These are phyloP conservation scores for Aspergillus ellipticus DNA, from an alignment of 495 filamentous ascomycete genomes.

Conservation along the genomic window DNA sequence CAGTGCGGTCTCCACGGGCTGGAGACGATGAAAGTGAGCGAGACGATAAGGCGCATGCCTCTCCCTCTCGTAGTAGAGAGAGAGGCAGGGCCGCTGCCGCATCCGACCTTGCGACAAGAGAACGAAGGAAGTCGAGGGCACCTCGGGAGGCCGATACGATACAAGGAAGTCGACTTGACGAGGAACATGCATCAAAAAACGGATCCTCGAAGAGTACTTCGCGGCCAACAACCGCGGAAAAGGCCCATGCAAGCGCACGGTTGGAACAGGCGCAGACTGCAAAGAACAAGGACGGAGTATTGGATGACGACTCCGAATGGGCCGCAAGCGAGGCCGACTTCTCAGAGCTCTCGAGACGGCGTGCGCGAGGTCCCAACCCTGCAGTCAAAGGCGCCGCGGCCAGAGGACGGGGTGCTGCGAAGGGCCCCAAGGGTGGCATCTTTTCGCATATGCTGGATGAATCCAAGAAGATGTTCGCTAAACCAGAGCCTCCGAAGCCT, in stretches of 20 bases:
- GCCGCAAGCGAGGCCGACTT: constrained; percentile 43
- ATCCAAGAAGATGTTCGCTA: constrained; percentile 52
- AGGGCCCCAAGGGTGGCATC: constrained; percentile 45
- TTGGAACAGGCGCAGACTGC: constrained; percentile 24
- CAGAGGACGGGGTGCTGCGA: constrained; percentile 13
- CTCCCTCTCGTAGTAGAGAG: constrained; percentile 12
- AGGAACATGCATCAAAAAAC: constrained; percentile 13
- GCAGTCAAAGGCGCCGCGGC: not conserved
- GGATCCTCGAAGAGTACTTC: constrained; percentile 12
- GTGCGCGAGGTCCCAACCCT: constrained; percentile 28
- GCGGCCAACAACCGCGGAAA: constrained; percentile 15
- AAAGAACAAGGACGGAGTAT: constrained; percentile 24
- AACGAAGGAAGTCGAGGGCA: constrained; percentile 18
- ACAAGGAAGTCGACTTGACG: constrained; percentile 15
- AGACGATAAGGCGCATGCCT: constrained; percentile 17
- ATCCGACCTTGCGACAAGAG: constrained; percentile 10
- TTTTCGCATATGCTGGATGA: constrained; percentile 48
- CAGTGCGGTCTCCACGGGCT: constrained; percentile 15
- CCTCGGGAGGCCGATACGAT: constrained; percentile 19
- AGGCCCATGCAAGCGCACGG: constrained; percentile 11
- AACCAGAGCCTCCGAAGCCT: constrained; percentile 48
- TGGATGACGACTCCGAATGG: constrained; percentile 39
- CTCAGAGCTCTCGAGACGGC: constrained; percentile 40
- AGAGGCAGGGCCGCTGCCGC: constrained; percentile 11
- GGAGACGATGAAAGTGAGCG: constrained; percentile 18